Conservation (phyloP, 139 green algal genomes). For the Chlamydomonas sphaeroides region DNA sequence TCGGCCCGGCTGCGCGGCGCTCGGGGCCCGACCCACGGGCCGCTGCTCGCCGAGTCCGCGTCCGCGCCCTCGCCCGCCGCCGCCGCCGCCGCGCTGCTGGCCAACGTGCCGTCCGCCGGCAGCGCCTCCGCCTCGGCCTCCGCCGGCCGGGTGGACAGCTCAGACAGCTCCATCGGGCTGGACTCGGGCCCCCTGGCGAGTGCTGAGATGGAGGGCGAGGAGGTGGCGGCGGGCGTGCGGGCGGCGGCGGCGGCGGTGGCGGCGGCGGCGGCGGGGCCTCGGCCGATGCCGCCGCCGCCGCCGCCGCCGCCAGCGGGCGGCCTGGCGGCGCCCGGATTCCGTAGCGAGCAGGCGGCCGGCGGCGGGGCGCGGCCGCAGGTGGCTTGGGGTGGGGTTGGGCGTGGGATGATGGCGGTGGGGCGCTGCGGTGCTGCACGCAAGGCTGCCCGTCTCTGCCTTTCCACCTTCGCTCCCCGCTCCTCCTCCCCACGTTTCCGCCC, state of each 20-base stretch:
- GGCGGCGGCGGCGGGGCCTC: not conserved
- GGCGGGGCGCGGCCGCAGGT: not conserved
- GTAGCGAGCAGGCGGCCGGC: not conserved
- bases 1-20: conserved; percentile 12
- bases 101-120: not conserved
- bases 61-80: not conserved
- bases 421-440: no score
- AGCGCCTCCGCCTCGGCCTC: not conserved
- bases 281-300: not conserved
- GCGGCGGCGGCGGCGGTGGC: not conserved
- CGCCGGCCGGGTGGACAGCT: not conserved
- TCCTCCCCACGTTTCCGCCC: no score
- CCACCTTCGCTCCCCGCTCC: no score
- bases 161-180: no score
- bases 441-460: no score
- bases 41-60: not conserved
- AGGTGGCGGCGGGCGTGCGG: not conserved
- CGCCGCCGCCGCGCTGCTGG: conserved; percentile 16
- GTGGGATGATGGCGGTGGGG: no score
- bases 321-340: not conserved
- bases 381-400: no score
- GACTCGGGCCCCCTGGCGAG: no score
- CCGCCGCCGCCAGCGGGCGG: not conserved
- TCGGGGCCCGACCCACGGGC: conserved; percentile 10
- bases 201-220: no score